Percentiles rank a stretch among this genome's conserved stretches.
These are phyloP conservation scores for Trypanosoma lewisi DNA, from an alignment of 208 protist genomes.

Conservation along the genomic window DNA sequence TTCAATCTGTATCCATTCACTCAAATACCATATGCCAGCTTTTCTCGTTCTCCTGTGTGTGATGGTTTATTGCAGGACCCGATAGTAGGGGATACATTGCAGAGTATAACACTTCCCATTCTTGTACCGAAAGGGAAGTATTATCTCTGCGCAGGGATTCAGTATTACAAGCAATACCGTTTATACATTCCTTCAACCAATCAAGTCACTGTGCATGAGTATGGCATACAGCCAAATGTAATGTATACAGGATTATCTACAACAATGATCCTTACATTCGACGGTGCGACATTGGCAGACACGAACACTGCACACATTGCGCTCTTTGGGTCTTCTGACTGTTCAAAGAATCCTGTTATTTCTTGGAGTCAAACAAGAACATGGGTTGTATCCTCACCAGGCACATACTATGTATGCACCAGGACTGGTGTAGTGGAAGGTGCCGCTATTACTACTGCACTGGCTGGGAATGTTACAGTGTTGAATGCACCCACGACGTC, in stretches of 20 bases:
- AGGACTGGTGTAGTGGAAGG: too few species aligned
- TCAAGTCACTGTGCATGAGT: slow-evolving; percentile 43
- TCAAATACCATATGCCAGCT: slow-evolving; percentile 25
- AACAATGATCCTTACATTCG: slow-evolving; percentile 43
- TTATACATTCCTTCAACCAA: slow-evolving; percentile 47
- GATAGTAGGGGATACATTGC: slow-evolving; percentile 8
- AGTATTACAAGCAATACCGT: slow-evolving; percentile 22
- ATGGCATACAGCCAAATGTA: slow-evolving; percentile 56
- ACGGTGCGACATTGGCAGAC: slow-evolving; percentile 20
- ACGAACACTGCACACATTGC: neutral
- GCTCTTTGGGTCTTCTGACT: slow-evolving; percentile 32
- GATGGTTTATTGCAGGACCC: slow-evolving; percentile 37
- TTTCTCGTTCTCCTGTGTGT: slow-evolving; percentile 42
- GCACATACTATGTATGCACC: slow-evolving; percentile 72
- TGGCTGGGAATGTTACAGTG: slow-evolving; percentile 52
- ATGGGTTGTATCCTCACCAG: slow-evolving; percentile 34
- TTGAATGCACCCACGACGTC: slow-evolving; percentile 30
- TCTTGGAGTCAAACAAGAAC: slow-evolving; percentile 22
- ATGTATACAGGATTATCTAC: slow-evolving; percentile 54
- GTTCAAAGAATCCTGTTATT: slow-evolving; percentile 18
- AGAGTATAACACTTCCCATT: slow-evolving; percentile 32
- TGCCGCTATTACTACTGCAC: too few species aligned
- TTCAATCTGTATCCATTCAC: slow-evolving; percentile 18
- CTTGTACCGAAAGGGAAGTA: slow-evolving; percentile 46
- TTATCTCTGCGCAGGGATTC: slow-evolving; percentile 46